Percentiles rank a stretch among this genome's conserved stretches.
Conservation (phyloP, 345 rosid genomes). For the Lepidium africanum region DNA sequence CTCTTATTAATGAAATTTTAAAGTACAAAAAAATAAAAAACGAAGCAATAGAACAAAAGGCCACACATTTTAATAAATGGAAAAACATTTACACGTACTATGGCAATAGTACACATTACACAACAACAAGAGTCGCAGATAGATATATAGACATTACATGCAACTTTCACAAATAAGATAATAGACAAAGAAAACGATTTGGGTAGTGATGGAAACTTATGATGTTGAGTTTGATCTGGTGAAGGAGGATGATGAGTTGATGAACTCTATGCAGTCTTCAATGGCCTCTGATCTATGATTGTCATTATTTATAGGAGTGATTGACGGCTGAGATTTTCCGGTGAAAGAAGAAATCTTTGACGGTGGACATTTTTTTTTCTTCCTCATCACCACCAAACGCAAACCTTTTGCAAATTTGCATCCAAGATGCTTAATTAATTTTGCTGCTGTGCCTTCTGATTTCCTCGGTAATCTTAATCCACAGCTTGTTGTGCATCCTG, state of each 20-base stretch:
- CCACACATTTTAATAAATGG: no score
- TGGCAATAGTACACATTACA: not conserved
- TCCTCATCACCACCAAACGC: slow-evolving; percentile 32
- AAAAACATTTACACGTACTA: no score
- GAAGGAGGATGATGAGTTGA: slow-evolving; percentile 58
- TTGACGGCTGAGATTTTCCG: slow-evolving; percentile 37
- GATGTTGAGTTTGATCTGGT: slow-evolving; percentile 47
- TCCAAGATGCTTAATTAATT: slow-evolving; percentile 44
- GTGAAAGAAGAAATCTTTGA: slow-evolving; percentile 29
- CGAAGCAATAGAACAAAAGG: no score
- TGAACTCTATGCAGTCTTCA: slow-evolving; percentile 79
- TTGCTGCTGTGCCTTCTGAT: slow-evolving; percentile 34
- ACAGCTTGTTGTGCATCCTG: slow-evolving; percentile 31
- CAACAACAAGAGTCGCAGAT: not conserved
- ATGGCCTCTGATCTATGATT: slow-evolving; percentile 59
- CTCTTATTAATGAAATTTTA: no score
- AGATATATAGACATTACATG: not conserved
- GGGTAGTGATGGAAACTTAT: slow-evolving; percentile 6
- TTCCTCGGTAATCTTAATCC: slow-evolving; percentile 41
- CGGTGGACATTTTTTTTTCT: slow-evolving; percentile 29
- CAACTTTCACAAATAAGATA: not conserved
- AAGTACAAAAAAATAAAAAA: no score
- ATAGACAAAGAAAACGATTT: not conserved
- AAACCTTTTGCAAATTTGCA: slow-evolving; percentile 44
- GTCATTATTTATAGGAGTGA: slow-evolving; percentile 38